These are phyloP conservation scores for Hyparrhenia diplandra DNA, from an alignment of 176 grass and related monocot genomes.

Conservation along the genomic window DNA sequence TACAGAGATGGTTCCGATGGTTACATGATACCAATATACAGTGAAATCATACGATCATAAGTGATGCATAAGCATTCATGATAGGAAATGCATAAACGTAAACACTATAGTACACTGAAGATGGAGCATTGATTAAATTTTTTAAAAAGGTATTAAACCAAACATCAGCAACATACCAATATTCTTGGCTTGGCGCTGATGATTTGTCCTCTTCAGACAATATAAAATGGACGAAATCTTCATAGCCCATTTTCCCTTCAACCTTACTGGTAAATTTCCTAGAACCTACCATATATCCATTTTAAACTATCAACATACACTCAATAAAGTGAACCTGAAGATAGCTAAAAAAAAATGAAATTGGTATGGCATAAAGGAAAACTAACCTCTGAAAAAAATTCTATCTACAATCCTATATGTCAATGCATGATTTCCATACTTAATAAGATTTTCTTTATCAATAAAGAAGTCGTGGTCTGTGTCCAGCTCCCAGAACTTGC, in stretches of 20 bases:
- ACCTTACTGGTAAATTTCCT: slow-evolving; percentile 88
- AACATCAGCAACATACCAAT: slow-evolving; percentile 47
- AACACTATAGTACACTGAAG: background rate
- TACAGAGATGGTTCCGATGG: background rate
- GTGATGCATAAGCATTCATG: background rate
- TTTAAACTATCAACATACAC: background rate
- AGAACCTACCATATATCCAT: slow-evolving; percentile 49
- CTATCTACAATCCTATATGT: slow-evolving; percentile 99
- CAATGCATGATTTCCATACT: slow-evolving; percentile 93
- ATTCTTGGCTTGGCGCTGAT: slow-evolving; percentile 71
- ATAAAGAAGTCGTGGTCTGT: slow-evolving; percentile 95
- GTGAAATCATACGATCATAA: background rate
- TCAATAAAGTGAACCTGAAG: background rate
- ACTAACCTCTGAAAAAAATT: slow-evolving; percentile 90
- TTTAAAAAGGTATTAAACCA: background rate
- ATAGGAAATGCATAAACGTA: background rate
- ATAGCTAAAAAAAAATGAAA: slow-evolving; percentile 13
- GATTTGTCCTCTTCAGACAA: slow-evolving; percentile 91
- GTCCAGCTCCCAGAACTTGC: slow-evolving; percentile 97
- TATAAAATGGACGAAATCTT: slow-evolving; percentile 96
- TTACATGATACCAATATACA: background rate
- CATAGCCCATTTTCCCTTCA: slow-evolving; percentile 88
- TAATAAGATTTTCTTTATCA: slow-evolving; percentile 94
- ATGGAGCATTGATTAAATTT: background rate
- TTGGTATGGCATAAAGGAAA: slow-evolving; percentile 2